Conservation (phyloP, 2,329 filamentous ascomycete genomes). For the Fusarium anthophilum region DNA sequence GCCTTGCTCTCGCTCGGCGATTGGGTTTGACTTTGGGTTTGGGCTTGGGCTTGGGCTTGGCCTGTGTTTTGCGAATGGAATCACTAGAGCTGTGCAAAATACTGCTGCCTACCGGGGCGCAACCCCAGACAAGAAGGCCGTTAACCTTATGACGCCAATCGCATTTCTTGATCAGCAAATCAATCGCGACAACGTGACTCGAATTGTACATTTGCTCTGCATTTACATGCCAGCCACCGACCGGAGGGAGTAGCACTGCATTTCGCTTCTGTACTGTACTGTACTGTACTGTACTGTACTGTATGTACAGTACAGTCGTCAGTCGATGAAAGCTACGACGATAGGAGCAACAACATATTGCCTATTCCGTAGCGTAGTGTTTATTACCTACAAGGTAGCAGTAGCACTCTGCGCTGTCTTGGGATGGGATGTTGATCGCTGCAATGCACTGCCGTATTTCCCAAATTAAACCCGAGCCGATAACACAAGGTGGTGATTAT, state of each 20-base stretch:
- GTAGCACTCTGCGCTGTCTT: slow-evolving; percentile 19
- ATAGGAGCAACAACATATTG: background rate
- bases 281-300: background rate
- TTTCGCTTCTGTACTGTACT: background rate
- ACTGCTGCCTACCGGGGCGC: slow-evolving; percentile 29
- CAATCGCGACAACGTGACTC: background rate
- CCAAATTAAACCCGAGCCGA: slow-evolving; percentile 15
- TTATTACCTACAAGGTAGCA: slow-evolving; percentile 3
- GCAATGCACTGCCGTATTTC: slow-evolving; percentile 12
- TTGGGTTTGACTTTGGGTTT: slow-evolving; percentile 9
- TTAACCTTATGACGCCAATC: slow-evolving; percentile 23
- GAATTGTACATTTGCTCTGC: background rate
- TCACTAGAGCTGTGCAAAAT: slow-evolving; percentile 11
- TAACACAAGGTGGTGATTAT: background rate
- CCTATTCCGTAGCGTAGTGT: background rate
- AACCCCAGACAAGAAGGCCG: slow-evolving; percentile 30
- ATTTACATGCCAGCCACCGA: background rate
- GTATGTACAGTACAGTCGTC: background rate
- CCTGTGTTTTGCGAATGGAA: background rate
- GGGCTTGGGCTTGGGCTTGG: background rate
- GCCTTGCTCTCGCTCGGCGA: background rate
- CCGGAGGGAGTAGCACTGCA: slow-evolving; percentile 21
- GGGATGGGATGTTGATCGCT: slow-evolving; percentile 3
- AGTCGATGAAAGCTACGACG: background rate
- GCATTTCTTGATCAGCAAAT: slow-evolving; percentile 3